Percentiles rank a stretch among this genome's conserved stretches.
These are phyloP conservation scores for Neurospora sp. DNA, from an alignment of 495 filamentous ascomycete species.

Conservation along the genomic window DNA sequence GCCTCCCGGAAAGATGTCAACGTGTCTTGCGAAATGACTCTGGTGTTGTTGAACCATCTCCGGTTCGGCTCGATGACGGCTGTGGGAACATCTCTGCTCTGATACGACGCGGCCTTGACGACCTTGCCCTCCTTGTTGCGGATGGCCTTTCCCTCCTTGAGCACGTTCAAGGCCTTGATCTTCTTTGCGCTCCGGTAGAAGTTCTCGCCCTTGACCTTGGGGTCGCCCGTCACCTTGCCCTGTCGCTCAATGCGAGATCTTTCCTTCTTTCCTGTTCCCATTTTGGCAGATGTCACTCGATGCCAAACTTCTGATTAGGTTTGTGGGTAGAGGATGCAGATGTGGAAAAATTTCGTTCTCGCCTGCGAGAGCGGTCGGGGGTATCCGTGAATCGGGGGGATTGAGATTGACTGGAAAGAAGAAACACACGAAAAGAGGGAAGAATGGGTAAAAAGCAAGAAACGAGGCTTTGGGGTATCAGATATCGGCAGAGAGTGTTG, in stretches of 20 bases:
- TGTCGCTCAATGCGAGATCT: constrained; percentile 62
- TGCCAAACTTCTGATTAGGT: constrained; percentile 1
- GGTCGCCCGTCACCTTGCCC: constrained; percentile 75
- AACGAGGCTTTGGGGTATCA: background rate
- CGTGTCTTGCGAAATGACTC: constrained; percentile 52
- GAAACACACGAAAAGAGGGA: background rate
- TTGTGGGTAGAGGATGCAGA: background rate
- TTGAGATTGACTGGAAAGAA: background rate
- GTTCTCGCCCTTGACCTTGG: constrained; percentile 78
- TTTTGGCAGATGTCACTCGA: constrained; percentile 27
- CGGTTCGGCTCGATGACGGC: constrained; percentile 90
- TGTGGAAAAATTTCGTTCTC: background rate
- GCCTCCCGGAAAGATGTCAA: constrained; percentile 80
- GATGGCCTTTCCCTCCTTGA: constrained; percentile 66
- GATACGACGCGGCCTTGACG: constrained; percentile 74
- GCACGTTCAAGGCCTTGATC: constrained; percentile 73
- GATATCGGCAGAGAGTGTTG: background rate
- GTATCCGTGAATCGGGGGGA: background rate
- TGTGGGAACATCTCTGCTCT: constrained; percentile 58
- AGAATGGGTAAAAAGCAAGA: background rate
- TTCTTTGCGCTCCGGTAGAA: constrained; percentile 63
- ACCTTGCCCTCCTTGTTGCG: constrained; percentile 65
- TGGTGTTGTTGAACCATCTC: constrained; percentile 55
- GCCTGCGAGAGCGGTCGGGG: background rate
- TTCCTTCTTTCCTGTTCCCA: constrained; percentile 94